Conservation (phyloP, 192 early-diverging fungal genomes). For the Allomyces macrogynus region DNA sequence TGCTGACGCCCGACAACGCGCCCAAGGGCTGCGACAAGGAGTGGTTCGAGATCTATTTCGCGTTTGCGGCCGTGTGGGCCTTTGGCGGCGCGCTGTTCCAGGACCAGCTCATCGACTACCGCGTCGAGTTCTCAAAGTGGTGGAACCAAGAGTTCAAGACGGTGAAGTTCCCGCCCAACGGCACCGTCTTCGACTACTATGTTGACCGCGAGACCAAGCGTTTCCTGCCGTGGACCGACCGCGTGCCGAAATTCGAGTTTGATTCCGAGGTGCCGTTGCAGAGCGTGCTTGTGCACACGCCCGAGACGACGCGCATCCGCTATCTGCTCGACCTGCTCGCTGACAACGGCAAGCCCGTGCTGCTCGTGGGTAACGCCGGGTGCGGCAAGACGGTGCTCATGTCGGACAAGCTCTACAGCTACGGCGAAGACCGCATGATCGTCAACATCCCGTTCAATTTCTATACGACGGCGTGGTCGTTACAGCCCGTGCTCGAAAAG, state of each 20-base stretch:
- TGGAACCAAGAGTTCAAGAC: conserved; percentile 47
- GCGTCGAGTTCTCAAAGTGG: conserved; percentile 57
- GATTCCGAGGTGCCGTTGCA: conserved; percentile 78
- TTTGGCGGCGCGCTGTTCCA: conserved; percentile 94
- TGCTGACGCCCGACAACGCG: conserved; percentile 35
- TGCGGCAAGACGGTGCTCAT: conserved; percentile 99
- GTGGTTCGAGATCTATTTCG: conserved; percentile 48
- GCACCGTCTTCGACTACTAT: conserved; percentile 69
- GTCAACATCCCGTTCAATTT: conserved; percentile 97
- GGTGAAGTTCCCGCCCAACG: conserved; percentile 33
- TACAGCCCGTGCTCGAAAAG: conserved; percentile 90
- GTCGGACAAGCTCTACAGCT: conserved; percentile 74
- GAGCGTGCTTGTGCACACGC: conserved; percentile 89
- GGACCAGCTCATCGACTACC: conserved; percentile 50
- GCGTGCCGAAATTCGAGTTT: conserved; percentile 85
- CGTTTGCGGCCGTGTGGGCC: conserved; percentile 43
- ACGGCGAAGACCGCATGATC: conserved; percentile 87
- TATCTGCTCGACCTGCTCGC: conserved; percentile 85
- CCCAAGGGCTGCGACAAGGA: conserved; percentile 50
- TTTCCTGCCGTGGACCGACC: conserved; percentile 71
- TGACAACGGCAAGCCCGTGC: conserved; percentile 77
- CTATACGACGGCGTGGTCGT: conserved; percentile 80
- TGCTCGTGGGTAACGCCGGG: conserved; percentile 96
- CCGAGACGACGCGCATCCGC: conserved; percentile 93
- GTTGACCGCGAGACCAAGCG: conserved; percentile 55